Percentiles rank a stretch among this genome's conserved stretches.
Conservation (phyloP, 768 basidiomycete species). For the Gymnopilus junonius region DNA sequence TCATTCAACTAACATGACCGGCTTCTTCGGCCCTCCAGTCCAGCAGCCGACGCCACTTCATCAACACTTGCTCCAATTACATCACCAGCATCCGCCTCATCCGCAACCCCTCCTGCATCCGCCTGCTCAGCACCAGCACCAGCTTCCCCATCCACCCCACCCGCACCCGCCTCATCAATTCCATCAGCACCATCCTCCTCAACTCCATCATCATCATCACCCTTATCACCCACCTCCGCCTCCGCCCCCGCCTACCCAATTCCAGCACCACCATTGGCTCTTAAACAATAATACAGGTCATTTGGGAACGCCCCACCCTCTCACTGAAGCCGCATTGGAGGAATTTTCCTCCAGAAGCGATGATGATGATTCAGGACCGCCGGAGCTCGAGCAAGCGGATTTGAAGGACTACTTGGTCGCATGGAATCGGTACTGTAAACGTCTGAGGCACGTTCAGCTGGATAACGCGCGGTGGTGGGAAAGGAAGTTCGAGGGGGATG, state of each 20-base stretch:
- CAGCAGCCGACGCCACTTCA: not conserved
- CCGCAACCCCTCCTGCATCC: not conserved
- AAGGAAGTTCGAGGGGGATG: too few species aligned
- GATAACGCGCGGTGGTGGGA: constrained; percentile 24
- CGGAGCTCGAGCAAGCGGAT: constrained; percentile 17
- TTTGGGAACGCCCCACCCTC: not conserved
- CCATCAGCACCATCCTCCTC: not conserved
- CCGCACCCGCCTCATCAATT: not conserved
- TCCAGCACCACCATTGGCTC: too few species aligned
- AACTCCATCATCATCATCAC: too few species aligned
- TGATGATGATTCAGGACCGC: not conserved
- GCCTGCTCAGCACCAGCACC: not conserved
- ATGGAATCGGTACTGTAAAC: constrained; percentile 36
- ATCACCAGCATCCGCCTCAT: not conserved
- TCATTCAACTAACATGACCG: too few species aligned
- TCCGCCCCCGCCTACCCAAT: too few species aligned
- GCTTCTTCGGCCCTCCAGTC: not conserved
- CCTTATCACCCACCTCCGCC: too few species aligned
- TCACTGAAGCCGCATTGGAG: not conserved
- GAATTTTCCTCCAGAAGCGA: not conserved
- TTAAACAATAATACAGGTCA: not conserved
- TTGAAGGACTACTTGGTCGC: constrained; percentile 34
- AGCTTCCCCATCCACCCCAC: not conserved
- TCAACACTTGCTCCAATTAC: not conserved
- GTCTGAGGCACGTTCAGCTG: constrained; percentile 32